A percentile compares a stretch with the other conserved stretches of the same genome.
These are phyloP conservation scores for Tilletiaria anomala DNA, from an alignment of 1,284 basidiomycete genomes.

Conservation along the genomic window DNA sequence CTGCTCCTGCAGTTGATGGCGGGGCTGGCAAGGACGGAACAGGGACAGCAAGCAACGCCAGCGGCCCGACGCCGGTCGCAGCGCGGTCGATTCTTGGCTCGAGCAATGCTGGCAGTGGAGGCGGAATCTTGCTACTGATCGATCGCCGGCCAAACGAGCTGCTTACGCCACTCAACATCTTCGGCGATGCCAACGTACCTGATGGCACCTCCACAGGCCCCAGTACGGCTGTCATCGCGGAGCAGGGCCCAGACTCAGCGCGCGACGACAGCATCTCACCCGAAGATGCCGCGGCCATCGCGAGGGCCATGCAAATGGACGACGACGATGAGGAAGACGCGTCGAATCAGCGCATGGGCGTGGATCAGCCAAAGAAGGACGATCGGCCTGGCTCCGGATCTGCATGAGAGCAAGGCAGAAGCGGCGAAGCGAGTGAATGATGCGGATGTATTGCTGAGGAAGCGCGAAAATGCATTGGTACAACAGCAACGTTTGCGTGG, in stretches of 20 bases:
- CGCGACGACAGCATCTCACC: constrained; percentile 11
- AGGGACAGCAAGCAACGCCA: too few species aligned
- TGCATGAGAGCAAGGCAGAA: too few species aligned
- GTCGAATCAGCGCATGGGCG: constrained; percentile 2
- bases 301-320: constrained; percentile 2
- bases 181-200: constrained; percentile 4
- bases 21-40: too few species aligned
- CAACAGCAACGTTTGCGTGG: too few species aligned
- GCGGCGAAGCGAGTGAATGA: too few species aligned
- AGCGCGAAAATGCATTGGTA: too few species aligned
- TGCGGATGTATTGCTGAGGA: too few species aligned
- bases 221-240: background rate
- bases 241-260: background rate
- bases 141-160: constrained; percentile 22
- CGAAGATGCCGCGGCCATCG: constrained; percentile 23
- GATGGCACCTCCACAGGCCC: background rate
- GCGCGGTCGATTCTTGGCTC: constrained; percentile 20
- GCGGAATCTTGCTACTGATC: constrained; percentile 32
- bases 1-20: too few species aligned
- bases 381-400: too few species aligned
- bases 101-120: constrained; percentile 20
- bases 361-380: constrained; percentile 1
- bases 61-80: too few species aligned
- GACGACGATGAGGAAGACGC: constrained; percentile 1
- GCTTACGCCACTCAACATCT: constrained; percentile 19